Base-by-base conservation (phyloP, 495 filamentous ascomycete species). In the Podospora tetraspora region DNA sequence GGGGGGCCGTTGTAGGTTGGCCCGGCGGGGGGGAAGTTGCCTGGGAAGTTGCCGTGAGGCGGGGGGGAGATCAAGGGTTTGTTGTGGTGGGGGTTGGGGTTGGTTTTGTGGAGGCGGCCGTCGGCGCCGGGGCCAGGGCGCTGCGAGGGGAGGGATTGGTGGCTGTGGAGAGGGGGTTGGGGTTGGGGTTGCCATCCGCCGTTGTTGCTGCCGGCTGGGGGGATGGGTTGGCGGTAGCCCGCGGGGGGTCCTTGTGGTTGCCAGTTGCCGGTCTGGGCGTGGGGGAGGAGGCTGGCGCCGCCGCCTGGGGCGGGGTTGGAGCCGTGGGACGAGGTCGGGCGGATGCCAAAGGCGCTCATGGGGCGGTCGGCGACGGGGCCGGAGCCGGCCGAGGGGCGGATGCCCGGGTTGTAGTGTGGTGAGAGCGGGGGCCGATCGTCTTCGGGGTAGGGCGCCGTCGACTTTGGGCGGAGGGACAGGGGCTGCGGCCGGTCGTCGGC, bases 261-360 rank as follows among this genome's bases (percentile, higher is more conserved):
- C 84, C 83, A 84, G 12, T 52, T 52, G 30, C 79, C 76, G 11
- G 77, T 69, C 10, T 80, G 76, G 30, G 69, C 72, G 24, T 75
- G 77, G 61, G 62, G 57, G 13, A 70, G 72, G 60, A 72, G 68
- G 22, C 74, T 67, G 30, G 70, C 66, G 7, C 62, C 67, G 32
- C 60, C 67, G 60, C 32, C 62, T 10, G 56, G 72, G 61, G 60
- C 62, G 10, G 70, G 66, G 63, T 32, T 72, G 72, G 66, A n/a
- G 66, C 73, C 67, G 68, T 72, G 57, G 34, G 68, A 65, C 43
- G 78, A 69, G 12, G 77, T 68, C 0, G 84, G 80, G 23, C 80
- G 86, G 72, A 91, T 88, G 19, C 89, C 88, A 75, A 90, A 90
- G 13, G 90, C 88, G 67, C 89, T 91, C 62, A 81, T 83, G 12